Evolutionary conservation across 2,329 filamentous ascomycete genomes (phyloP).

Genomic region (Trichocomaceae sp.): DNA sequence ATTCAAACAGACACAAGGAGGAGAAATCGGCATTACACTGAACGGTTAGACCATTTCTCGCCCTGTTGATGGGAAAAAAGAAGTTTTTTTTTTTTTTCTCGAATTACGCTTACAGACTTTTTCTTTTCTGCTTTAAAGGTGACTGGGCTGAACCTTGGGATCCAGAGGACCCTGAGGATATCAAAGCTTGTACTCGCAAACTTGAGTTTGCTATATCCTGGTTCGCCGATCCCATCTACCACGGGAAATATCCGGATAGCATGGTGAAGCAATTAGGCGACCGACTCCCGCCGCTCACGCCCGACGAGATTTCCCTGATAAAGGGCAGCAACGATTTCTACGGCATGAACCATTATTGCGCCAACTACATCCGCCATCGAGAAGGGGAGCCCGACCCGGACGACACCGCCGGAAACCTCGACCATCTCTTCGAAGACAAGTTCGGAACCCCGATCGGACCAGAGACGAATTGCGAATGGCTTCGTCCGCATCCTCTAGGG

Average conservation of each 20-base stretch:
- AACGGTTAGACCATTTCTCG: conserved; percentile 51
- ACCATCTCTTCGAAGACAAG: conserved; percentile 65
- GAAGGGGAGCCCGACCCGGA: conserved; percentile 53
- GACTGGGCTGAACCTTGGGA: conserved; percentile 82
- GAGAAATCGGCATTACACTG: conserved; percentile 79
- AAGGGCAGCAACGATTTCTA: conserved; percentile 89
- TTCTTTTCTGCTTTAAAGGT: conserved; percentile 36
- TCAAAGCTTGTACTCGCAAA: conserved; percentile 71
- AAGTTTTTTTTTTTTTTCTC: neutral
- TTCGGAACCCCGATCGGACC: conserved; percentile 66
- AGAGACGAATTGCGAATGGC: conserved; percentile 76
- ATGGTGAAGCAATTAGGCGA: conserved; percentile 76
- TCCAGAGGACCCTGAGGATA: conserved; percentile 63
- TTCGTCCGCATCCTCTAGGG: conserved; percentile 66
- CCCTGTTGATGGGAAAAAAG: neutral
- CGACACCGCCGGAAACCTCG: conserved; percentile 70
- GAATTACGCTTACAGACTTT: neutral
- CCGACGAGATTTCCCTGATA: conserved; percentile 66
- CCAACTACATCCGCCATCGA: conserved; percentile 75
- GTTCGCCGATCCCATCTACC: conserved; percentile 85
- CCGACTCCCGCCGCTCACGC: conserved; percentile 66
- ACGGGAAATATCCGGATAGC: conserved; percentile 73
- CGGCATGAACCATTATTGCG: conserved; percentile 90
- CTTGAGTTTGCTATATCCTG: conserved; percentile 81
- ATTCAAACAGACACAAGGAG: conserved; percentile 65